phyloP scores from a whole-genome alignment of 2,329 filamentous ascomycete species.

The Gremmenia infestans region DNA sequence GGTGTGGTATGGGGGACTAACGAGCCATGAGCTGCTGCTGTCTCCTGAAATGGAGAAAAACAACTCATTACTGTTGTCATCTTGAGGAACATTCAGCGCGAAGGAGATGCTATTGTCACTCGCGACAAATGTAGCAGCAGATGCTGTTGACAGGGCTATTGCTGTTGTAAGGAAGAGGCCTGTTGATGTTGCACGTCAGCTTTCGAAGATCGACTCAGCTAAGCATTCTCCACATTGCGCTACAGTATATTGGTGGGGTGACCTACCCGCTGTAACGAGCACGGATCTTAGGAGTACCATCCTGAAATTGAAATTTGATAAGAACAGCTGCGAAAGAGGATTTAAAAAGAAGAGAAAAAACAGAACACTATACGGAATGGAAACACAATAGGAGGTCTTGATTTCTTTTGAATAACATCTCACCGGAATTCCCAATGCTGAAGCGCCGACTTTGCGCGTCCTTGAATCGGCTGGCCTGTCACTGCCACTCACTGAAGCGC shows the following conservation, averaged over 20 bases:
- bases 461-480: background rate
- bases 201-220: background rate
- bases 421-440: no score
- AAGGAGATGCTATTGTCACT: slow-evolving; percentile 43
- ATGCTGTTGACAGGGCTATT: slow-evolving; percentile 10
- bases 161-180: slow-evolving; percentile 9
- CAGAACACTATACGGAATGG: no score
- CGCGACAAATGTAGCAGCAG: slow-evolving; percentile 46
- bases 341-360: background rate
- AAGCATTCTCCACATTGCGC: background rate
- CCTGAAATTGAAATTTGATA: background rate
- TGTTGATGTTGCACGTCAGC: slow-evolving; percentile 5
- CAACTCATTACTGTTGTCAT: slow-evolving; percentile 41
- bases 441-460: background rate
- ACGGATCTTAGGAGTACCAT: slow-evolving; percentile 14
- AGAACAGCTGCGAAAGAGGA: background rate
- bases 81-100: slow-evolving; percentile 44
- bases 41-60: slow-evolving; percentile 51
- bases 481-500: slow-evolving; percentile 1
- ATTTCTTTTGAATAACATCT: background rate
- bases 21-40: slow-evolving; percentile 43
- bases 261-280: slow-evolving; percentile 14
- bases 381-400: background rate
- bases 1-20: slow-evolving; percentile 9
- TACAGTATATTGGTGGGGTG: background rate